Evolutionary conservation across 495 filamentous ascomycete species (phyloP), one percentile per base, ranked within the genome.

Genomic region (Arthonia radiata): DNA sequence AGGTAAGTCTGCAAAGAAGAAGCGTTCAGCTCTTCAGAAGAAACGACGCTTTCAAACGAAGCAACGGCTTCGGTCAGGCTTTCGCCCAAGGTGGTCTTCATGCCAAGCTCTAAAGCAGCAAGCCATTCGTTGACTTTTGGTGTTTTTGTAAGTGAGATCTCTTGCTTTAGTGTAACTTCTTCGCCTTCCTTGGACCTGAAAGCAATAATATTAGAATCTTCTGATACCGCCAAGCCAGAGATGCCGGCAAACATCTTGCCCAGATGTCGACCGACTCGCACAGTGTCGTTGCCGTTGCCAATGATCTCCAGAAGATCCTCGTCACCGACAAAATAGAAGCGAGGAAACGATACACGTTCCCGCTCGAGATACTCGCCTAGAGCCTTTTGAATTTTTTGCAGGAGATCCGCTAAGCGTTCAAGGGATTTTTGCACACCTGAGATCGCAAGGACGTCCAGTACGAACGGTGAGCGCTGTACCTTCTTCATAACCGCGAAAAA

Each of bases 201-300:
- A 1, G 81, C 83, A 4, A 76, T 61, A 33, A 99, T 93, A 33
- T 71, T 64, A 18, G 66, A 64, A 33, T 92, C 71, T 31, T 93
- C 81, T 39, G 92, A 80, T 59, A 91, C 77, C 13, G 86, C 56
- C 18, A 99, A 59, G 1, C 83, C 82, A 4, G 70, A 77, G 14
- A 99, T 54, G 27, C 86, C 86, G 29, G 86, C 86, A 53, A 99
- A 99, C 86, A 99, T 99, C 58, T 99, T 99, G 49, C 89, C 79
- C 55, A 99, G 78, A 47, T 99, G 86, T 47, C 94, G 94, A 24
- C 83, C 75, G 31, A 99, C 81, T 15, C 86, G 79, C 38, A 79
- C 55, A 7, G 82, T 89, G 39, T 99, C 86, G 39, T 91, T 93
- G 49, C 81, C 91, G 48, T 99, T 99, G 43, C 86, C 86, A 27